Evolutionary conservation across 495 filamentous ascomycete genomes (phyloP), one percentile per base, ranked within the genome.

Genomic region (Physcia stellaris): DNA sequence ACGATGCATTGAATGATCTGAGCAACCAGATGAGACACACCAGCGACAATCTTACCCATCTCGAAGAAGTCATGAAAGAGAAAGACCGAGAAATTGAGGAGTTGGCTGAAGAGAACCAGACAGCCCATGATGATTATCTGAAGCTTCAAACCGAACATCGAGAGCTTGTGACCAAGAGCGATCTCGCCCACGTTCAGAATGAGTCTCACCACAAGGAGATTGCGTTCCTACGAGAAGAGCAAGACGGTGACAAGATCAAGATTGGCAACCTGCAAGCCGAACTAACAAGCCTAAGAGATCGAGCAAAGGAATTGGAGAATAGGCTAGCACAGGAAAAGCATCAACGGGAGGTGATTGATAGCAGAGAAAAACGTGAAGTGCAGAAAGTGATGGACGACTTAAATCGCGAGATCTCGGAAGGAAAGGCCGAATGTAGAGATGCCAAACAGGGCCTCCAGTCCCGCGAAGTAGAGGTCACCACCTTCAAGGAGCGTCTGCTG

Each of bases 241-340:
- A 96, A 63, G 90, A 98, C 57, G 77, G 72, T 24, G 92, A 98
- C 57, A 98, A 96, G 70, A 95, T 98, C 53, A 85, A 85, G 56
- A 98, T 96, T 47, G 86, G 90, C 16, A 77, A 73, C 24, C 71
- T 76, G 40, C 73, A 85, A 53, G 68, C 79, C 45, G 70, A 62
- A 23, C 61, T 94, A 21, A 68, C 77, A 27, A 86, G 84, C 32
- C 86, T 95, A 51, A 78, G 75, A 51, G 87, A 94, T 33, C 77
- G 80, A 32, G 67, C 73, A 22, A 67, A 70, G 29, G 86, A 94
- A 45, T 63, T 94, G 11, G 86, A 93, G 50, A 70, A 80, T 33
- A 71, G 78, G 4, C 65, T 94, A 22, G 69, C 77, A 6, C 70
- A 78, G 22, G 88, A 95, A 57, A 64, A 86, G 33, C 75, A 82